phyloP scores from a whole-genome alignment of 192 early-diverging fungal species.

The Umbelopsis ramanniana region DNA sequence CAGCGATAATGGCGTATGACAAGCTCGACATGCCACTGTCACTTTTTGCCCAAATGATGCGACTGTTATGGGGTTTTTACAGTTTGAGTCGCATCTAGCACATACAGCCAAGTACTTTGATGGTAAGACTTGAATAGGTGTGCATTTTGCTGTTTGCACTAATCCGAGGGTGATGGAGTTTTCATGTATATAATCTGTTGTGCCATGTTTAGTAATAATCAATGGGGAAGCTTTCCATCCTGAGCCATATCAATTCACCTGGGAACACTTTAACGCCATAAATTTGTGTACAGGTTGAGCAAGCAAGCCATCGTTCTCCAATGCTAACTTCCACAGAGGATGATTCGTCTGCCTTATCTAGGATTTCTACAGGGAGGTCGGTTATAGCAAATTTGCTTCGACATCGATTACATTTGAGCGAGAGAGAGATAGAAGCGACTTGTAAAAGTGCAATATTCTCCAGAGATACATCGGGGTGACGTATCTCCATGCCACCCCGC shows the following conservation, averaged over 20 bases:
- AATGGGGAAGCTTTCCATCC: too few species aligned
- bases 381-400: conserved; percentile 1
- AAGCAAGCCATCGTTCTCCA: conserved; percentile 6
- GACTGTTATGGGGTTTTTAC: not conserved
- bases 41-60: conserved; percentile 20
- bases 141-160: not conserved
- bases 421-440: not conserved
- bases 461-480: conserved; percentile 6
- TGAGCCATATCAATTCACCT: not conserved
- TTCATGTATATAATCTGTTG: conserved; percentile 8
- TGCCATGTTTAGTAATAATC: not conserved
- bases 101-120: conserved; percentile 1
- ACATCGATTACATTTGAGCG: conserved; percentile 13
- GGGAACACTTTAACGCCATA: not conserved
- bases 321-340: not conserved
- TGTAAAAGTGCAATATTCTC: conserved; percentile 17
- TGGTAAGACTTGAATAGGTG: not conserved
- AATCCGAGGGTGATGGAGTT: not conserved
- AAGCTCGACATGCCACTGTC: not conserved
- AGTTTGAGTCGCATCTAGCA: conserved; percentile 19
- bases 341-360: not conserved
- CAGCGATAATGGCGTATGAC: not conserved
- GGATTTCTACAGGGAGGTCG: not conserved
- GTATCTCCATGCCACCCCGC: not conserved
- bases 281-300: conserved; percentile 7